Percentiles rank a stretch among this genome's conserved stretches.
phyloP scores from a whole-genome alignment of 2,329 filamentous ascomycete genomes.

The Penicillium digitatum region DNA sequence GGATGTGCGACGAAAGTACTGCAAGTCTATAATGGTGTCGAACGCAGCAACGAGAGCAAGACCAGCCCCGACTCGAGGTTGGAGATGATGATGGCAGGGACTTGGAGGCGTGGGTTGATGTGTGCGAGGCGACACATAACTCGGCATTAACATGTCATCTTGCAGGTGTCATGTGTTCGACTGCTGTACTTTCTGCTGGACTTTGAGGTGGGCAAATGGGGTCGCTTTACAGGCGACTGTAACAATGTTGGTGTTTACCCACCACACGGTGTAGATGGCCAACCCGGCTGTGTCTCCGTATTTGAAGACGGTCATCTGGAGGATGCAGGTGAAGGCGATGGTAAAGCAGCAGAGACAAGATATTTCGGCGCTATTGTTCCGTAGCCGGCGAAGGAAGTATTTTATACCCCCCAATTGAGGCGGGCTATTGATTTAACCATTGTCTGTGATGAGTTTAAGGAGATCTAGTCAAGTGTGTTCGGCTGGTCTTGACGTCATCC shows the following conservation, averaged over 20 bases:
- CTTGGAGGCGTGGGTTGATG: slow-evolving; percentile 28
- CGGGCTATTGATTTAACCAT: not conserved
- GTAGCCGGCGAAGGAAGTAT: slow-evolving; percentile 30
- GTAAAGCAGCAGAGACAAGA: slow-evolving; percentile 39
- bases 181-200: slow-evolving; percentile 39
- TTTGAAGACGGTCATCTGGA: slow-evolving; percentile 49
- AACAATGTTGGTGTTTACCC: slow-evolving; percentile 36
- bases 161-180: slow-evolving; percentile 33
- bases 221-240: slow-evolving; percentile 31
- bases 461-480: not conserved
- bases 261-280: slow-evolving; percentile 41
- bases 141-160: slow-evolving; percentile 38
- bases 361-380: slow-evolving; percentile 33
- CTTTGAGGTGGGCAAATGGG: slow-evolving; percentile 36
- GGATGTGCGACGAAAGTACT: slow-evolving; percentile 28
- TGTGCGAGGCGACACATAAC: slow-evolving; percentile 32
- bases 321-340: slow-evolving; percentile 36
- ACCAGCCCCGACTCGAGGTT: slow-evolving; percentile 40
- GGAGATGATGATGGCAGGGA: slow-evolving; percentile 42
- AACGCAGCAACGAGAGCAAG: slow-evolving; percentile 33
- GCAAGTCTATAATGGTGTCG: slow-evolving; percentile 33
- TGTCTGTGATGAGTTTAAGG: not conserved
- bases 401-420: slow-evolving; percentile 16
- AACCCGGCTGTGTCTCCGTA: slow-evolving; percentile 29
- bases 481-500: not conserved